phyloP scores from a whole-genome alignment of 345 rosid species.

The Theobroma cacao region DNA sequence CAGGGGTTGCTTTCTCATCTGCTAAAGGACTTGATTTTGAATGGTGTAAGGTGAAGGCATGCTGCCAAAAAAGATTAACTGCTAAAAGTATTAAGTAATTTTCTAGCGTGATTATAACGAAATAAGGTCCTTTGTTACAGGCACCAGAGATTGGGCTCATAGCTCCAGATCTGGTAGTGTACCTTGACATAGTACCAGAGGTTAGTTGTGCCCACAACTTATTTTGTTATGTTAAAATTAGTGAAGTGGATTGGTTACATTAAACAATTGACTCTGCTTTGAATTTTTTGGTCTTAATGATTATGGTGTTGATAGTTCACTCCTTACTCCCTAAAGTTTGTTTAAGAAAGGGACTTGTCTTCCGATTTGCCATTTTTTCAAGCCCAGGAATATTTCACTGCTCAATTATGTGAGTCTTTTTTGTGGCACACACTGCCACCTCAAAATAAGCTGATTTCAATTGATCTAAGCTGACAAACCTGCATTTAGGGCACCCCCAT shows the following conservation, averaged over 20 bases:
- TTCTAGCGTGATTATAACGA: not conserved
- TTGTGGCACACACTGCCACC: not conserved
- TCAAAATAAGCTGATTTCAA: not conserved
- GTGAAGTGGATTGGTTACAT: not conserved
- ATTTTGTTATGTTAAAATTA: slow-evolving; percentile 5
- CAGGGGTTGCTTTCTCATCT: slow-evolving; percentile 90
- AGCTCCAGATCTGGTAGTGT: slow-evolving; percentile 78
- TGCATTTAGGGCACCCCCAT: not conserved
- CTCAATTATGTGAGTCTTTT: not conserved
- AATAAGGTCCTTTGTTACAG: slow-evolving; percentile 30
- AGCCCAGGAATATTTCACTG: not conserved
- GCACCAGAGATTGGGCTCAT: slow-evolving; percentile 71
- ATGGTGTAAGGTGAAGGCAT: slow-evolving; percentile 75
- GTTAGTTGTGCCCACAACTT: slow-evolving; percentile 27
- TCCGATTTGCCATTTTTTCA: not conserved
- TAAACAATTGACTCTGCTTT: not conserved
- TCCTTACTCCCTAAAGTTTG: not conserved
- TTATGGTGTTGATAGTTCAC: not conserved
- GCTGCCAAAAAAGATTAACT: not conserved
- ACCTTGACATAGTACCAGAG: slow-evolving; percentile 82
- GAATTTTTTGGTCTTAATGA: not conserved
- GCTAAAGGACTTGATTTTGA: slow-evolving; percentile 85
- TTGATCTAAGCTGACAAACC: not conserved
- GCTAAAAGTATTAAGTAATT: not conserved
- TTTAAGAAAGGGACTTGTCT: not conserved